Evolutionary conservation across 1,284 basidiomycete genomes (phyloP).

Genomic region (Cutaneotrichosporon arboriforme): DNA sequence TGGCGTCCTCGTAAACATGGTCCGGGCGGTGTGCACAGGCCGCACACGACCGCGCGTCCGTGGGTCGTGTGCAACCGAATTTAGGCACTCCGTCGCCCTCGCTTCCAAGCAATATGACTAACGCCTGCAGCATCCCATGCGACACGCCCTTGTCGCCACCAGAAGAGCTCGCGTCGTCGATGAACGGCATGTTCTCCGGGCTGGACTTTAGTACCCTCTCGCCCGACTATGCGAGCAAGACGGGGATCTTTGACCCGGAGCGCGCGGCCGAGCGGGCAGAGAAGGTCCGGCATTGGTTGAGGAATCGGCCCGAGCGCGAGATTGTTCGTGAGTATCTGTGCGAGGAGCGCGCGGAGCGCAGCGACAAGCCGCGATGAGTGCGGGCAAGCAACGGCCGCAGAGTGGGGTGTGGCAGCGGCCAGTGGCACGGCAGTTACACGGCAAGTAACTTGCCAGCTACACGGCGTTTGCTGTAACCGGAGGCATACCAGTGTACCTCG

Average conservation of each 20-base stretch:
- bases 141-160: conserved; percentile 41
- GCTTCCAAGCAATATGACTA: not conserved
- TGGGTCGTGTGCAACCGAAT: too few relatives aligned
- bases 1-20: too few relatives aligned
- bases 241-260: conserved; percentile 40
- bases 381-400: too few relatives aligned
- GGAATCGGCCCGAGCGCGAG: conserved; percentile 38
- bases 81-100: not conserved
- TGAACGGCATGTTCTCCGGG: conserved; percentile 36
- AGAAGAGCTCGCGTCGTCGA: conserved; percentile 28
- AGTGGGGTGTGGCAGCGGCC: too few relatives aligned
- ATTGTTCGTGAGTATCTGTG: conserved; percentile 38
- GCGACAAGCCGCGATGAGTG: too few relatives aligned
- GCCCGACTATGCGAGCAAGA: conserved; percentile 41
- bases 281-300: conserved; percentile 39
- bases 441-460: too few relatives aligned
- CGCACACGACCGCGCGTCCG: not conserved
- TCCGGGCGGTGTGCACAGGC: too few relatives aligned
- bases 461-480: too few relatives aligned
- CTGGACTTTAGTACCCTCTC: conserved; percentile 42
- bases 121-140: conserved; percentile 39
- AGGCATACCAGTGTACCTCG: too few relatives aligned
- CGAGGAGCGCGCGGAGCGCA: too few relatives aligned
- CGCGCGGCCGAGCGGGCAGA: conserved; percentile 32
- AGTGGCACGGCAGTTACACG: too few relatives aligned